Conservation (phyloP, 2,329 filamentous ascomycete genomes). For the Cladorrhinum sp. region DNA sequence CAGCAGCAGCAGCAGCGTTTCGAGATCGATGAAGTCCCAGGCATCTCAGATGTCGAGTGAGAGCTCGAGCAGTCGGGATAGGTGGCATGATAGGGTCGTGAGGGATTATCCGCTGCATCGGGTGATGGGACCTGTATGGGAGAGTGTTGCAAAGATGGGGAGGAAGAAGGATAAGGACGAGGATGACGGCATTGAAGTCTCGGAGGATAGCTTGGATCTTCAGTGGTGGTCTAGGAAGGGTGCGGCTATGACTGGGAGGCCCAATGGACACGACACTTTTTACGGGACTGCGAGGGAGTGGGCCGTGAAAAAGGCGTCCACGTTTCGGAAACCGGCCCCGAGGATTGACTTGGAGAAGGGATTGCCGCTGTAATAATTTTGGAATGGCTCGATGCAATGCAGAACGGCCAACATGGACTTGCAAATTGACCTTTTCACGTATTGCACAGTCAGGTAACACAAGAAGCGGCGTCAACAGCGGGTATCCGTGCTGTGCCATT, state of each 20-base stretch:
- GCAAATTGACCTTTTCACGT: no score
- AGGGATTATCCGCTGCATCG: not conserved
- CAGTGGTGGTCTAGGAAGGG: not conserved
- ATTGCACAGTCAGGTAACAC: not conserved
- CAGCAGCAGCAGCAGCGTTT: not conserved
- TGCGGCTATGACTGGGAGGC: not conserved
- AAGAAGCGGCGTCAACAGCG: not conserved
- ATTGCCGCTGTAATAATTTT: not conserved
- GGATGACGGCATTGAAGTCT: not conserved
- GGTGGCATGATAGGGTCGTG: not conserved
- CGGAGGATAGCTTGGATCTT: not conserved
- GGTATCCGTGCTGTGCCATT: not conserved
- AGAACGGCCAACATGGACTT: no score
- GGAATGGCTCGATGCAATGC: no score
- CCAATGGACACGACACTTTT: not conserved
- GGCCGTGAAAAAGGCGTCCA: not conserved
- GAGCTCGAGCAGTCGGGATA: not conserved
- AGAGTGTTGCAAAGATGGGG: not conserved
- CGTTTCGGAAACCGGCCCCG: not conserved
- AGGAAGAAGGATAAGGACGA: not conserved
- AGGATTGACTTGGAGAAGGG: not conserved
- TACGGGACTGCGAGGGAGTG: not conserved
- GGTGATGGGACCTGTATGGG: not conserved
- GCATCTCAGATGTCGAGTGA: not conserved
- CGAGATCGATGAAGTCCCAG: not conserved